Conservation (phyloP, 2,329 filamentous ascomycete genomes). For the Ophiocordyceps robertsii region DNA sequence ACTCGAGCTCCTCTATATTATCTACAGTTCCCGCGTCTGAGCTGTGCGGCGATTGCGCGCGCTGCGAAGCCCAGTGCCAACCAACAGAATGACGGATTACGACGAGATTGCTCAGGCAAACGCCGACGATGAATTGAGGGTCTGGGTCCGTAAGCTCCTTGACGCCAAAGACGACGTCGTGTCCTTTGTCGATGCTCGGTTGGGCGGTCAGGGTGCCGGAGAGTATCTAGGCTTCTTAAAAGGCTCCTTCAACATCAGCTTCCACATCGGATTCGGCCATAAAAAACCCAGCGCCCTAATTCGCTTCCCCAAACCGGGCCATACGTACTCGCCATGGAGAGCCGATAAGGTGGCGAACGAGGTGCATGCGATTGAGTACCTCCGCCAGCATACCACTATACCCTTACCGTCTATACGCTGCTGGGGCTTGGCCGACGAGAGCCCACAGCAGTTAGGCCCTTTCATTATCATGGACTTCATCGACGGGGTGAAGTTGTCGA, state of each 20-base stretch:
- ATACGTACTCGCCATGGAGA: conserved; percentile 4
- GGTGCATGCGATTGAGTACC: conserved; percentile 12
- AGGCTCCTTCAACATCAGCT: neutral
- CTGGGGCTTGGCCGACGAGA: conserved; percentile 15
- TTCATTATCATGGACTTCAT: conserved; percentile 19
- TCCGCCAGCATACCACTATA: conserved; percentile 15
- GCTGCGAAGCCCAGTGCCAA: no score
- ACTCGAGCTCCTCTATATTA: no score
- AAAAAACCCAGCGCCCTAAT: conserved; percentile 5
- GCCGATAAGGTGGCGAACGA: conserved; percentile 18
- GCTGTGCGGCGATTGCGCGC: no score
- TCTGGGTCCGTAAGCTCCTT: conserved; percentile 7
- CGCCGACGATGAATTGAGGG: conserved; percentile 9
- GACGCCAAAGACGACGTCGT: conserved; percentile 9
- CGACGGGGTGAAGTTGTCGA: conserved; percentile 9
- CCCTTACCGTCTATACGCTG: conserved; percentile 12
- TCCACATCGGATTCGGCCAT: conserved; percentile 1
- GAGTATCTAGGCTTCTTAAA: conserved; percentile 11
- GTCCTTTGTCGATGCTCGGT: conserved; percentile 8
- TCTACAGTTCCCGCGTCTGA: no score
- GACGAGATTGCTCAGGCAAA: conserved; percentile 10
- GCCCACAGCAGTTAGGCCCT: conserved; percentile 15
- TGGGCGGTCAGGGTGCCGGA: conserved; percentile 4
- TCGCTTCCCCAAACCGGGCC: conserved; percentile 12
- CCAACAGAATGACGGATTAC: neutral